phyloP scores from a whole-genome alignment of 768 basidiomycete species.

The Trametes cubensis region DNA sequence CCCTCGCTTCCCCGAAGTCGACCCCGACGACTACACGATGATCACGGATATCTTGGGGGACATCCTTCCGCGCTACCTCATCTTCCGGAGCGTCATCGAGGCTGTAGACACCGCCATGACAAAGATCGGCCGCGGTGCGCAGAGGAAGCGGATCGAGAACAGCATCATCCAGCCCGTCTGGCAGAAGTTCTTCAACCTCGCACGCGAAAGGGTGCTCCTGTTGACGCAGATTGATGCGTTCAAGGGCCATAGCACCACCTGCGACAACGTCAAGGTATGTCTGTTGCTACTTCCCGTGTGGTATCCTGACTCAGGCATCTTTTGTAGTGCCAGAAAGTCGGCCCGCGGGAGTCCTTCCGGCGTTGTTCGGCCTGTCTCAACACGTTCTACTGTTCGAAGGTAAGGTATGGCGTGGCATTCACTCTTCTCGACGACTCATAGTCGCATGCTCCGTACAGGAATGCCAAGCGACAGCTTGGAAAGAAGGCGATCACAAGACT shows the following conservation, averaged over 20 bases:
- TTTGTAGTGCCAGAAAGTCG: constrained; percentile 40
- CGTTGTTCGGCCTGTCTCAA: constrained; percentile 40
- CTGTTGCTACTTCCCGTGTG: too few relatives aligned
- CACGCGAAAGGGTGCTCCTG: constrained; percentile 32
- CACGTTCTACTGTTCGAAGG: constrained; percentile 43
- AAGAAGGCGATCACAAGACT: constrained; percentile 40
- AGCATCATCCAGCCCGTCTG: constrained; percentile 34
- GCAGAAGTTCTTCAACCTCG: constrained; percentile 34
- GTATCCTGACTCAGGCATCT: neutral
- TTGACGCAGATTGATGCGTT: constrained; percentile 30
- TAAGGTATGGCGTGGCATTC: neutral
- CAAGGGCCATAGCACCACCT: constrained; percentile 38
- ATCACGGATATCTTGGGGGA: constrained; percentile 32
- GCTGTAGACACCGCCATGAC: constrained; percentile 35
- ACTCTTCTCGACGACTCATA: neutral
- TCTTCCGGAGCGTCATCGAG: constrained; percentile 42
- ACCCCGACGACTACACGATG: constrained; percentile 37
- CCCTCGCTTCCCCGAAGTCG: constrained; percentile 33
- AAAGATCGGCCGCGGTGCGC: constrained; percentile 25
- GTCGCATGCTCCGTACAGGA: constrained; percentile 23
- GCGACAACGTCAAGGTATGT: constrained; percentile 41
- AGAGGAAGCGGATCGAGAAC: constrained; percentile 25
- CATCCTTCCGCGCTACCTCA: constrained; percentile 40
- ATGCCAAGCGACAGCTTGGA: constrained; percentile 41
- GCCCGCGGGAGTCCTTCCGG: constrained; percentile 38